A percentile compares a stretch with the other conserved stretches of the same genome.
Evolutionary conservation across 345 rosid genomes (phyloP).

Genomic region (Abelmoschus esculentus): DNA sequence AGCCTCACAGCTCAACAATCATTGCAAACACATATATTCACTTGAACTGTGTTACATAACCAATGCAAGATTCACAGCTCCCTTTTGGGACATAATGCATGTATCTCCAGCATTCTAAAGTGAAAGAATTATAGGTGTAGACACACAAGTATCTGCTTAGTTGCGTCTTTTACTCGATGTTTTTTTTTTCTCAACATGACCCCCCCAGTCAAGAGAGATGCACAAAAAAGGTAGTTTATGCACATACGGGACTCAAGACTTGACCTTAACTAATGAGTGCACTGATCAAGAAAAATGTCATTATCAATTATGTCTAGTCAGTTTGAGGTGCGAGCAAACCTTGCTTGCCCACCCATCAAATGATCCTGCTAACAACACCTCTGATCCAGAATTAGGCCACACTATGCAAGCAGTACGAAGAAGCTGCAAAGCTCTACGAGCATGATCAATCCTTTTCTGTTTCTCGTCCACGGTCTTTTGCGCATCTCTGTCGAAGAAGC

Average conservation of each 20-base stretch:
- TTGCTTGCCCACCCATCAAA: conserved; percentile 92
- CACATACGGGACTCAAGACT: neutral
- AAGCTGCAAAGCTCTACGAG: conserved; percentile 48
- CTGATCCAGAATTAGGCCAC: conserved; percentile 81
- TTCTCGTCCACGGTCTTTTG: conserved; percentile 64
- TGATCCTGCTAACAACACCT: conserved; percentile 77
- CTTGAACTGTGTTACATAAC: neutral
- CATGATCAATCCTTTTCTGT: conserved; percentile 62
- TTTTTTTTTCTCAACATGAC: no score
- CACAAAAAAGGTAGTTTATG: neutral
- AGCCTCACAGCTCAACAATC: neutral
- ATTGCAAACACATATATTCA: neutral
- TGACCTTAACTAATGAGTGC: conserved; percentile 2
- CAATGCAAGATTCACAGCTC: neutral
- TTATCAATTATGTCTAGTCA: neutral
- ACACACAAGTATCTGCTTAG: neutral
- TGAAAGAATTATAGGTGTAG: neutral
- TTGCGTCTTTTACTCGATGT: no score
- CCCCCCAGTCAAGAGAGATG: neutral
- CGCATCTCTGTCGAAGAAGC: conserved; percentile 45
- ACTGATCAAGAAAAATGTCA: neutral
- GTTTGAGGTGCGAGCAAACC: conserved; percentile 37
- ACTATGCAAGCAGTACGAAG: conserved; percentile 61
- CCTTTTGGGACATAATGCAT: neutral
- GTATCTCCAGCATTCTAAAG: neutral